Conservation (phyloP, 768 basidiomycete species). For the Tylopilus vinaceipallidus region DNA sequence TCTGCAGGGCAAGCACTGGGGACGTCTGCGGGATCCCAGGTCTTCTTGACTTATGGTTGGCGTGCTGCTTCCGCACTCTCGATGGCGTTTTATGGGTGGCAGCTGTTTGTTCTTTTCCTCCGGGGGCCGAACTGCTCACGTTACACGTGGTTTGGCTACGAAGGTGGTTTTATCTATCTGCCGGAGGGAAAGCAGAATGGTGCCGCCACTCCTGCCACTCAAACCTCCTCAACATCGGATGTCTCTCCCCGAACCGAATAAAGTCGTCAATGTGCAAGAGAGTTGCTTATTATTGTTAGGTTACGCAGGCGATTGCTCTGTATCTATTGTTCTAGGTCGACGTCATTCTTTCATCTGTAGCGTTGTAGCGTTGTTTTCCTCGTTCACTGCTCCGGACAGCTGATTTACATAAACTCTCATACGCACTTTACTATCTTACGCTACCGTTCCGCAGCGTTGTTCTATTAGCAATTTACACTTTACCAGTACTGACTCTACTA, state of each 20-base stretch:
- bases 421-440: not conserved
- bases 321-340: not conserved
- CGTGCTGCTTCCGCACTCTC: slow-evolving; percentile 30
- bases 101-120: slow-evolving; percentile 33
- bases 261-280: not conserved
- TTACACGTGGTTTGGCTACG: slow-evolving; percentile 56
- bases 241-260: not conserved
- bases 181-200: slow-evolving; percentile 1
- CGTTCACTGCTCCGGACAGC: not conserved
- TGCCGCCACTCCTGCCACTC: not conserved
- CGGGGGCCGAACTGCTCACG: slow-evolving; percentile 38
- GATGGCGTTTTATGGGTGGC: slow-evolving; percentile 36
- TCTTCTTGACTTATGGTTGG: slow-evolving; percentile 43
- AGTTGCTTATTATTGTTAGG: not conserved
- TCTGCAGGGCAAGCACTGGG: slow-evolving; percentile 41
- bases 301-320: too few relatives aligned
- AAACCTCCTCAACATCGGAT: slow-evolving; percentile 3
- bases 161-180: slow-evolving; percentile 44
- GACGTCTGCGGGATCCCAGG: slow-evolving; percentile 38
- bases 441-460: not conserved
- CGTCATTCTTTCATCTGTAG: not conserved
- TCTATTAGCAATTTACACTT: not conserved
- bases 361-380: not conserved
- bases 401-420: not conserved
- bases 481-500: too few relatives aligned